A percentile compares a stretch with the other conserved stretches of the same genome.
Conservation (phyloP, 495 filamentous ascomycete species). For the Hypoxylon perforatum region DNA sequence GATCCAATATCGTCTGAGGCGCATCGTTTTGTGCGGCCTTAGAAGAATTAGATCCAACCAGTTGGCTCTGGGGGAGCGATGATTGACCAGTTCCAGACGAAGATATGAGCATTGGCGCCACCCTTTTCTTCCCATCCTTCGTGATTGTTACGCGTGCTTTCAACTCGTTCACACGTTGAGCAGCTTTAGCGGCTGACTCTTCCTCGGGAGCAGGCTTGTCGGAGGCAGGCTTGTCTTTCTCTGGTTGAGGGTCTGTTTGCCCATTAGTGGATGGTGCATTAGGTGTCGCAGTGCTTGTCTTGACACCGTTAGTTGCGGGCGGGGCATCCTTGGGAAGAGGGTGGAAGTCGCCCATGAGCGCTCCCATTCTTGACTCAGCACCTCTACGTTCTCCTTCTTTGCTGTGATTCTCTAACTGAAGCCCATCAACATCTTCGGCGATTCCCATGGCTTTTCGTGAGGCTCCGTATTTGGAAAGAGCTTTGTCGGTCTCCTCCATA, state of each 20-base stretch:
- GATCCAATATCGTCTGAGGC: slow-evolving; percentile 86
- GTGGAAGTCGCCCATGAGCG: slow-evolving; percentile 87
- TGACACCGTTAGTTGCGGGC: slow-evolving; percentile 55
- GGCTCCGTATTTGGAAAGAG: slow-evolving; percentile 90
- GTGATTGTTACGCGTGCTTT: slow-evolving; percentile 94
- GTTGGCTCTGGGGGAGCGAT: slow-evolving; percentile 84
- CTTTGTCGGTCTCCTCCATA: slow-evolving; percentile 89
- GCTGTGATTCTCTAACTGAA: slow-evolving; percentile 89
- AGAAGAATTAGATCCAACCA: slow-evolving; percentile 76
- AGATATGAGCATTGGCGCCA: slow-evolving; percentile 91
- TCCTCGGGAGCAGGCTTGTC: slow-evolving; percentile 43
- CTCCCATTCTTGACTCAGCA: slow-evolving; percentile 95
- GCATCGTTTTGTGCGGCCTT: slow-evolving; percentile 73
- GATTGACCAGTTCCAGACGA: slow-evolving; percentile 83
- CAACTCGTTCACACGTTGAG: slow-evolving; percentile 75
- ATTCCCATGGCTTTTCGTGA: slow-evolving; percentile 87
- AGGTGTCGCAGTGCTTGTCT: slow-evolving; percentile 44
- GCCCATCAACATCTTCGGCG: slow-evolving; percentile 86
- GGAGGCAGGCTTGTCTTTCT: slow-evolving; percentile 44
- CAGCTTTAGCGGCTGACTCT: slow-evolving; percentile 66
- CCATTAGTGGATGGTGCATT: slow-evolving; percentile 48
- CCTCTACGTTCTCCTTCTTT: slow-evolving; percentile 88
- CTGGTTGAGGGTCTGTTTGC: slow-evolving; percentile 50
- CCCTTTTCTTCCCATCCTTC: slow-evolving; percentile 96
- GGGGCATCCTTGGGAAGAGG: slow-evolving; percentile 50